Conservation (phyloP, 2,329 filamentous ascomycete species). For the Colletotrichum sansevieriae region DNA sequence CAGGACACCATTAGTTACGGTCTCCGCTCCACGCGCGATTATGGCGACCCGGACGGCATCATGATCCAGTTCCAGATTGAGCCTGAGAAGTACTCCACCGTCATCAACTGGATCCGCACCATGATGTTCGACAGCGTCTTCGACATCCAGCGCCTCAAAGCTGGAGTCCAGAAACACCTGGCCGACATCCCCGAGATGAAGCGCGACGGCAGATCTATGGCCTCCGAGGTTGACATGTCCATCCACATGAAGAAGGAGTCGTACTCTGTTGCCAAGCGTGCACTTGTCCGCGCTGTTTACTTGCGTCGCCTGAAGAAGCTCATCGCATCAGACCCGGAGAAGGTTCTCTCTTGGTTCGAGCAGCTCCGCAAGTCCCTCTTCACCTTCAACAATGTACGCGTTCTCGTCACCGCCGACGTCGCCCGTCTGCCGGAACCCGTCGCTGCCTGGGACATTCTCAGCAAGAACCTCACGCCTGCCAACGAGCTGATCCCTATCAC, state of each 20-base stretch:
- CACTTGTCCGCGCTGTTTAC: slow-evolving; percentile 88
- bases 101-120: slow-evolving; percentile 86
- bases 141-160: slow-evolving; percentile 75
- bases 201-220: slow-evolving; percentile 81
- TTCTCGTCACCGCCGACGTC: slow-evolving; percentile 87
- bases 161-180: slow-evolving; percentile 82
- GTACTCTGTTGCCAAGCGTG: slow-evolving; percentile 81
- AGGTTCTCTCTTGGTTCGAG: slow-evolving; percentile 83
- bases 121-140: slow-evolving; percentile 92
- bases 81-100: slow-evolving; percentile 84
- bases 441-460: slow-evolving; percentile 80
- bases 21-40: slow-evolving; percentile 74
- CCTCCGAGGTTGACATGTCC: slow-evolving; percentile 77
- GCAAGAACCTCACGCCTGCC: slow-evolving; percentile 60
- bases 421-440: slow-evolving; percentile 80
- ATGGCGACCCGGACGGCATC: slow-evolving; percentile 86
- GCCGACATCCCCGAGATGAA: slow-evolving; percentile 94
- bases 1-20: slow-evolving; percentile 89
- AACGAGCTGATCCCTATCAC: slow-evolving; percentile 74
- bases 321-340: slow-evolving; percentile 80
- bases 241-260: slow-evolving; percentile 85
- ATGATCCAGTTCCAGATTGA: slow-evolving; percentile 88
- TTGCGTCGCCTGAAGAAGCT: slow-evolving; percentile 87
- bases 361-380: slow-evolving; percentile 81
- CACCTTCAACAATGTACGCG: slow-evolving; percentile 85